Evolutionary conservation across 192 early-diverging fungal species (phyloP), one percentile per base, ranked within the genome.

Genomic region (Coemansia erecta): DNA sequence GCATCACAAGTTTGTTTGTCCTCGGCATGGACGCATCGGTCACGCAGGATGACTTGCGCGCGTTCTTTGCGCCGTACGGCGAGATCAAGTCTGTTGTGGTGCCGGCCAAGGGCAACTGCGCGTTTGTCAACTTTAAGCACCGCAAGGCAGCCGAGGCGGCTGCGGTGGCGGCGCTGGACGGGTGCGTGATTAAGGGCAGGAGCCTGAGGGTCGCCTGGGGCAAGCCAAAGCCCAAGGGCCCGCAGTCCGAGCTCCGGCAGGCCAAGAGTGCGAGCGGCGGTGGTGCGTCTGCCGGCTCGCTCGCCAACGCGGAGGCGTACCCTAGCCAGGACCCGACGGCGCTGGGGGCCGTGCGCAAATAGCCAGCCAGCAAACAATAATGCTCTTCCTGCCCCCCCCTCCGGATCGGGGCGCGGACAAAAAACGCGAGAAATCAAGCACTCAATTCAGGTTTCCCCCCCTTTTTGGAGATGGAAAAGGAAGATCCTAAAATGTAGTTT

Each of bases 21-120:
- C 89, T 88, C 12, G 92, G 92, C 4, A 63, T 98, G 39, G 88
- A 89, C n/a, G 71, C 70, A 9, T 80, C 82, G 5, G 78, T 96
- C 11, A 82, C 82, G 7, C 84, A 97, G 58, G 56, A 64, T 11
- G 91, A 92, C 64, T 48, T 98, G 44, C 69, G 54, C 77, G 84
- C 33, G 69, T 83, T 65, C 60, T 98, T 98, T 68, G 84, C 85
- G 40, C 83, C 82, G 0, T 95, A 88, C 70, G 95, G 95, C 24
- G 94, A 95, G 60, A 83, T 97, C 63, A 91, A 92, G 71, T 92
- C 92, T 1, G 75, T 98, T 35, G 85, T 91, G 2, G 81, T 96
- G 2, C 84, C 89, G 17, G 74, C 84, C 48, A 92, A 90, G 66
- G 85, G 86, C 43, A 82, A 86, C 56, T 93, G 91, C 55, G 94